Percentiles rank a stretch among this genome's conserved stretches.
phyloP scores from a whole-genome alignment of 805 yeast genomes.

The Yarrowia sp. region DNA sequence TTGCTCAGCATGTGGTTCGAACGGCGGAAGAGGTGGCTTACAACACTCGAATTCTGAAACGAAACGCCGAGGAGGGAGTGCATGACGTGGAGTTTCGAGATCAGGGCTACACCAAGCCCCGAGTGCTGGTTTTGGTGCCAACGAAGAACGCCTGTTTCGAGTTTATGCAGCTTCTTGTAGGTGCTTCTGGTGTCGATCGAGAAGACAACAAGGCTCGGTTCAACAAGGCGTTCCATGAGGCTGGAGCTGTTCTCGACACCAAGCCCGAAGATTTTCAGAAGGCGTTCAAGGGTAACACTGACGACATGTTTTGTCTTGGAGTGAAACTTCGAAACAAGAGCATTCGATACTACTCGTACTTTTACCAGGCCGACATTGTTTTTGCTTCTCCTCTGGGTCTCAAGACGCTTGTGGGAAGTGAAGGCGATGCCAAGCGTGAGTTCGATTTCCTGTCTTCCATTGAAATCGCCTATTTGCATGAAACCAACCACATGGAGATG shows the following conservation, averaged over 20 bases:
- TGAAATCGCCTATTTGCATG: conserved; percentile 80
- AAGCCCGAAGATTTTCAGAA: conserved; percentile 87
- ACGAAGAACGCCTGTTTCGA: conserved; percentile 80
- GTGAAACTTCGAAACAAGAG: conserved; percentile 88
- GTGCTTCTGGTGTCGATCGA: conserved; percentile 71
- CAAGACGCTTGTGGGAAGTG: conserved; percentile 75
- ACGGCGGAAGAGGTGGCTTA: conserved; percentile 15
- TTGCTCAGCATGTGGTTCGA: conserved; percentile 28
- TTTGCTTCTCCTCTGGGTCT: conserved; percentile 93
- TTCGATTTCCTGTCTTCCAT: conserved; percentile 87
- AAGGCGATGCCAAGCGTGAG: conserved; percentile 61
- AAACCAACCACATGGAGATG: conserved; percentile 83
- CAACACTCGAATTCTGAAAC: conserved; percentile 28
- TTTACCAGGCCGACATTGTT: conserved; percentile 83
- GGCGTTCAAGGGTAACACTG: conserved; percentile 84
- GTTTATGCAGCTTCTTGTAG: conserved; percentile 66
- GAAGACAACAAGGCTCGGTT: conserved; percentile 84
- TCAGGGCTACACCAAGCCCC: conserved; percentile 96
- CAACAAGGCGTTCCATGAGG: conserved; percentile 68
- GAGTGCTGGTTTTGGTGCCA: conserved; percentile 81
- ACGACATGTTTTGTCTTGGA: conserved; percentile 92
- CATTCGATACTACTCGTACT: conserved; percentile 80
- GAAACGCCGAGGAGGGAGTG: conserved; percentile 51
- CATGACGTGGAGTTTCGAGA: conserved; percentile 76
- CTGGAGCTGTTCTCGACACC: conserved; percentile 55